phyloP scores from a whole-genome alignment of 1,284 basidiomycete genomes.

The Mycena citricolor region DNA sequence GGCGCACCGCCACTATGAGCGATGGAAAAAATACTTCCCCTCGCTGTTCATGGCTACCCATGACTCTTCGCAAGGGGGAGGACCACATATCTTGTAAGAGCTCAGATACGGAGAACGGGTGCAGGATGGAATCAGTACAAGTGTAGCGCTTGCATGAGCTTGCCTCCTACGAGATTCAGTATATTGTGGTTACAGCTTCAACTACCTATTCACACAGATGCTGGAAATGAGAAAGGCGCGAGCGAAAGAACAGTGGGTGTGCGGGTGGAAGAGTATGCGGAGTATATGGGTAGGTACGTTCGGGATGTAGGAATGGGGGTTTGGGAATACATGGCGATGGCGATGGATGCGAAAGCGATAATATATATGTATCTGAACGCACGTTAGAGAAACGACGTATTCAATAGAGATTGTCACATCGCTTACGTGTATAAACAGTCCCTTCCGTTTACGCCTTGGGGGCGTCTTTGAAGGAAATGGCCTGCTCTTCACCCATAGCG shows the following conservation, averaged over 20 bases:
- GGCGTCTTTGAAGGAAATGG: slow-evolving; percentile 85
- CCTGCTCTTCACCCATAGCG: slow-evolving; percentile 93
- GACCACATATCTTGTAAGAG: no score
- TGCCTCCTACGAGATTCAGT: slow-evolving; percentile 21
- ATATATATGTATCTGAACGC: slow-evolving; percentile 10
- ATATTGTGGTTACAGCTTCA: slow-evolving; percentile 23
- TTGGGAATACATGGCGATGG: background rate
- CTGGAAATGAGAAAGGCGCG: slow-evolving; percentile 9
- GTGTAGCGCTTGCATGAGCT: no score
- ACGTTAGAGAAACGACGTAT: background rate
- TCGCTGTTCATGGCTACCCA: no score
- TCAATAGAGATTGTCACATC: slow-evolving; percentile 8
- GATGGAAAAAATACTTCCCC: no score
- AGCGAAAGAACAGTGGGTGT: slow-evolving; percentile 5
- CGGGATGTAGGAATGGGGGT: background rate
- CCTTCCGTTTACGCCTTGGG: no score
- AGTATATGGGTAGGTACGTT: slow-evolving; percentile 3
- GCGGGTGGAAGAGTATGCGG: background rate
- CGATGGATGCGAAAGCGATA: slow-evolving; percentile 8
- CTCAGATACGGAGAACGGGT: no score
- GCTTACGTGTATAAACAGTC: slow-evolving; percentile 32
- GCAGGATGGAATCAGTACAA: no score
- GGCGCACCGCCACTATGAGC: no score
- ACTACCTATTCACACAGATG: slow-evolving; percentile 24
- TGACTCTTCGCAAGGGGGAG: no score